A percentile compares a stretch with the other conserved stretches of the same genome.
These are phyloP conservation scores for Malus orientalis DNA, from an alignment of 306 rosid species.

Conservation along the genomic window DNA sequence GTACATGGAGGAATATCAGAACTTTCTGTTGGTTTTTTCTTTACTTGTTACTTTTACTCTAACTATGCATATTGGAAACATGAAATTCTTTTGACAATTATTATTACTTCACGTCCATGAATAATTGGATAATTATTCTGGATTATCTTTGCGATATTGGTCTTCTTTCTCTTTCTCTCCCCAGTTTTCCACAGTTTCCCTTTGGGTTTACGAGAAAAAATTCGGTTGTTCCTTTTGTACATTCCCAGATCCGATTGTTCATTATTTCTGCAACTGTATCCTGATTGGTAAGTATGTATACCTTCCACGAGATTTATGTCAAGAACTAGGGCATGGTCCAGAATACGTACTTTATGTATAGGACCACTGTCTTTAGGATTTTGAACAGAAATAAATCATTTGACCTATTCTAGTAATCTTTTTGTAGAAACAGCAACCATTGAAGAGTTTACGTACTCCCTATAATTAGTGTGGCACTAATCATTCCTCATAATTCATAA, in stretches of 20 bases:
- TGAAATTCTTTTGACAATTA: background rate
- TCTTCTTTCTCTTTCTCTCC: background rate
- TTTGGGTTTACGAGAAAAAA: background rate
- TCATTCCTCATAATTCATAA: background rate
- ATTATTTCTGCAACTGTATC: background rate
- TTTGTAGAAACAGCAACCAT: background rate
- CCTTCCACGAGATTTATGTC: constrained; percentile 9
- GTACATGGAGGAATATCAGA: constrained; percentile 12
- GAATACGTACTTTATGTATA: background rate
- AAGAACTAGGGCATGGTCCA: constrained; percentile 10
- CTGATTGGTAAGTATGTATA: constrained; percentile 4
- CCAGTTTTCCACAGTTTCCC: background rate
- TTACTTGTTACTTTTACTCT: background rate
- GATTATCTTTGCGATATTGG: background rate
- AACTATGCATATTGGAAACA: background rate
- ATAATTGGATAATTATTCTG: constrained; percentile 21
- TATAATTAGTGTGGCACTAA: background rate
- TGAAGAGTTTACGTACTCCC: background rate
- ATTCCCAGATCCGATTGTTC: constrained; percentile 8
- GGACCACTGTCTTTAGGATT: constrained; percentile 5
- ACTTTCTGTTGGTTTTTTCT: background rate
- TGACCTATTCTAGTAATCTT: background rate
- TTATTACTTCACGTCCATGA: background rate
- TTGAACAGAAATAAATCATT: background rate
- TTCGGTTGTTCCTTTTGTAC: constrained; percentile 1